Percentiles rank a stretch among this genome's conserved stretches.
These are phyloP conservation scores for Uronychia setigera DNA, from an alignment of 73 alveolate genomes.

Conservation along the genomic window DNA sequence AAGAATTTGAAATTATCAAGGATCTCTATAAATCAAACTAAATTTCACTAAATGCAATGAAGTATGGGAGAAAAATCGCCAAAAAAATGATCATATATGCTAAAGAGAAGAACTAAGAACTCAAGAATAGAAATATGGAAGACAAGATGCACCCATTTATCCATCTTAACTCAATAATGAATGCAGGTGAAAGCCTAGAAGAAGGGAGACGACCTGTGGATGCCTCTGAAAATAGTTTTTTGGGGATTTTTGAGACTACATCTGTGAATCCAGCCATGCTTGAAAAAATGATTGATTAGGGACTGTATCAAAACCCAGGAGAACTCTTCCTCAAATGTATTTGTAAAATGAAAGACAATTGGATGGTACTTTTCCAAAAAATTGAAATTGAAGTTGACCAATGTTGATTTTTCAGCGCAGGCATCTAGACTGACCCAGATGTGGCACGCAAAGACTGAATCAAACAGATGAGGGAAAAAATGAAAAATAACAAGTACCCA, in stretches of 20 bases:
- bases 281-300: not conserved
- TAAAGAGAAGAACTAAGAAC: not conserved
- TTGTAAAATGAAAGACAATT: not conserved
- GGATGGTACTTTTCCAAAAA: not conserved
- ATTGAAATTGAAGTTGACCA: not conserved
- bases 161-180: slow-evolving; percentile 18
- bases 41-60: not conserved
- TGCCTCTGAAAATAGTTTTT: not conserved
- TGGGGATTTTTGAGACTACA: not conserved
- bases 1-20: slow-evolving; percentile 1
- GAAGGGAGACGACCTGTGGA: no score
- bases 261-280: not conserved
- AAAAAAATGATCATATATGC: slow-evolving; percentile 8
- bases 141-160: not conserved
- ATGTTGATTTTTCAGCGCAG: not conserved
- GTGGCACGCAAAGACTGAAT: no score
- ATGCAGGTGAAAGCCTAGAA: not conserved
- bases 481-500: not conserved
- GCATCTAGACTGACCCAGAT: no score
- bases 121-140: not conserved
- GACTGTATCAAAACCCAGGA: not conserved
- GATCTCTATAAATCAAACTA: not conserved
- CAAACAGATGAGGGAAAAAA: not conserved
- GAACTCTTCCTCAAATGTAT: not conserved
- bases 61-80: slow-evolving; percentile 9